Conservation (phyloP, 306 rosid genomes). For the Quercus glauca region DNA sequence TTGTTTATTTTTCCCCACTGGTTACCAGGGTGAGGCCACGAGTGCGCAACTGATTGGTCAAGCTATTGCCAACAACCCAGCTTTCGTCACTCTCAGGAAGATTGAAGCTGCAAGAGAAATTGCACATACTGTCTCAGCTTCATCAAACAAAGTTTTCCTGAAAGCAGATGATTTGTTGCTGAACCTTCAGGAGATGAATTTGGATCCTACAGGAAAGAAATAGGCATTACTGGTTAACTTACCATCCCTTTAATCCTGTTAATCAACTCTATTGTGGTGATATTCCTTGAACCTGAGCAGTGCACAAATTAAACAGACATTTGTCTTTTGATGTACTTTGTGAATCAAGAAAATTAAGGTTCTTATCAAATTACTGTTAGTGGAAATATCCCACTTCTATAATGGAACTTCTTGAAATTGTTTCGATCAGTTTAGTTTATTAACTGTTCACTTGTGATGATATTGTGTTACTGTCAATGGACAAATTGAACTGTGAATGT, state of each 20-base stretch:
- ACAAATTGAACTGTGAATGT: not conserved
- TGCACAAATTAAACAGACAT: slow-evolving; percentile 1
- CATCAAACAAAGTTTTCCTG: slow-evolving; percentile 65
- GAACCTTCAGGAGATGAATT: slow-evolving; percentile 64
- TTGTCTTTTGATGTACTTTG: not conserved
- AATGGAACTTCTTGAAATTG: not conserved
- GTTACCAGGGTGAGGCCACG: slow-evolving; percentile 74
- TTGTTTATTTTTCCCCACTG: not conserved
- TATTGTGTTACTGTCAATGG: not conserved
- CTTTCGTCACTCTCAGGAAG: slow-evolving; percentile 77
- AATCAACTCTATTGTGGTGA: not conserved
- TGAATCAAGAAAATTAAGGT: slow-evolving; percentile 5
- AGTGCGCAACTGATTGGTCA: slow-evolving; percentile 81
- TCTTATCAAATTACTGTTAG: not conserved
- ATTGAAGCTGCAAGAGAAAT: slow-evolving; percentile 93
- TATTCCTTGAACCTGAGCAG: not conserved
- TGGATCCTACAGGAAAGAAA: slow-evolving; percentile 44
- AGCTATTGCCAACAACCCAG: slow-evolving; percentile 82
- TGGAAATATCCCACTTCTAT: not conserved
- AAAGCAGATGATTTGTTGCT: slow-evolving; percentile 70
- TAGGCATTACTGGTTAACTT: slow-evolving; percentile 7
- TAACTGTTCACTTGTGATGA: not conserved
- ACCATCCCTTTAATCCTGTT: slow-evolving; percentile 2
- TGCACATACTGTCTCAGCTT: slow-evolving; percentile 57
- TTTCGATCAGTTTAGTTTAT: not conserved